These are phyloP conservation scores for Agarophyton chilense DNA, from an alignment of 23 red algal species.

Conservation along the genomic window DNA sequence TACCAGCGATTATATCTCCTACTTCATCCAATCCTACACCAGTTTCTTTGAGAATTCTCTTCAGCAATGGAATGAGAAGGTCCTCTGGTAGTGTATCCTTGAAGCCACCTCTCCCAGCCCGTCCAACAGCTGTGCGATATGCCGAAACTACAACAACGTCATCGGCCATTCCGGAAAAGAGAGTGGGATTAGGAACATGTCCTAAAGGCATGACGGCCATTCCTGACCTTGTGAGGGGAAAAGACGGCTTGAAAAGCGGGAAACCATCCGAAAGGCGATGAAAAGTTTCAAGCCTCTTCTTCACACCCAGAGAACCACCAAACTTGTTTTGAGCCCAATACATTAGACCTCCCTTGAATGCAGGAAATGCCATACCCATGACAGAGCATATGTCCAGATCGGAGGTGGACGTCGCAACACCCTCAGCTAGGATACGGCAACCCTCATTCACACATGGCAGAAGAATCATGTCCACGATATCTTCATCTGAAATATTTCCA, in stretches of 20 bases:
- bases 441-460: slow-evolving; percentile 97
- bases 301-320: slow-evolving; percentile 77
- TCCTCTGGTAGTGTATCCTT: slow-evolving; percentile 94
- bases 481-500: slow-evolving; percentile 50
- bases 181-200: slow-evolving; percentile 55
- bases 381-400: slow-evolving; percentile 91
- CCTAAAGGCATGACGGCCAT: slow-evolving; percentile 30
- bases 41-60: slow-evolving; percentile 69
- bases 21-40: slow-evolving; percentile 65
- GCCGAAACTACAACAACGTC: slow-evolving; percentile 95
- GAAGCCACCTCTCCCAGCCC: slow-evolving; percentile 89
- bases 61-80: slow-evolving; percentile 83
- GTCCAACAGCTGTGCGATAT: slow-evolving; percentile 90
- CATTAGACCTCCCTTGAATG: slow-evolving; percentile 89
- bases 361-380: slow-evolving; percentile 93
- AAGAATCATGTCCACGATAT: slow-evolving; percentile 89
- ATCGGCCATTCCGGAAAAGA: slow-evolving; percentile 61
- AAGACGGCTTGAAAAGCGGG: slow-evolving; percentile 93
- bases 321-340: slow-evolving; percentile 84
- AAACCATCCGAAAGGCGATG: slow-evolving; percentile 49
- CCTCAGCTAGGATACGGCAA: slow-evolving; percentile 90
- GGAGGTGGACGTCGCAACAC: slow-evolving; percentile 52
- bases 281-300: slow-evolving; percentile 68
- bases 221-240: slow-evolving; percentile 78
- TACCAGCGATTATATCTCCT: slow-evolving; percentile 91